A percentile compares a stretch with the other conserved stretches of the same genome.
These are phyloP conservation scores for Colletotrichum salicis DNA, from an alignment of 2,329 filamentous ascomycete species.

Conservation along the genomic window DNA sequence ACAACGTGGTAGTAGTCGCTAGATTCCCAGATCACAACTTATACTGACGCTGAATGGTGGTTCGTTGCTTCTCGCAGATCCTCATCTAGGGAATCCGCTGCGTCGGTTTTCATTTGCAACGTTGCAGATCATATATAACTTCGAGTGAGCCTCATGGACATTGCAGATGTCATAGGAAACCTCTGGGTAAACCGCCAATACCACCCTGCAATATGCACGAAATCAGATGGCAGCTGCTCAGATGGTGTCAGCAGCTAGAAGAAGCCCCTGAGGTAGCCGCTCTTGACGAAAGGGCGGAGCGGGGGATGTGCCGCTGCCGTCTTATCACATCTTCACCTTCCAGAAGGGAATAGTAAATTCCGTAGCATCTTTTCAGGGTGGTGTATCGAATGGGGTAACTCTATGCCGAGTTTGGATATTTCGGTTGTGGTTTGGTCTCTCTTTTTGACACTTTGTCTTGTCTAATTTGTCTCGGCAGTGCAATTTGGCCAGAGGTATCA, in stretches of 20 bases:
- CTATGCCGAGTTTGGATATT: neutral
- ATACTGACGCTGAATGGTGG: neutral
- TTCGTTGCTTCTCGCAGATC: too few species aligned
- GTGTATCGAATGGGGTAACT: neutral
- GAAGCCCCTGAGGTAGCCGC: neutral
- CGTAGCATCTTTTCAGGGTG: neutral
- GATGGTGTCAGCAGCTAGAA: neutral
- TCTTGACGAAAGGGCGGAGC: neutral
- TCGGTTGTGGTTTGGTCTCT: neutral
- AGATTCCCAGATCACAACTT: neutral
- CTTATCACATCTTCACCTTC: conserved; percentile 4
- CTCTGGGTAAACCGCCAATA: neutral
- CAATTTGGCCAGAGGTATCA: neutral
- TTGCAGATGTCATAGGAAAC: neutral
- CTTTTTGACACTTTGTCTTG: neutral
- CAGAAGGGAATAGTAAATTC: neutral
- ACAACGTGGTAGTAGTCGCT: neutral
- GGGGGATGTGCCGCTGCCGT: conserved; percentile 13
- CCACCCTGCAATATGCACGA: conserved; percentile 24
- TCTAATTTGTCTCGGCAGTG: too few species aligned
- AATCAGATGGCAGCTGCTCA: conserved; percentile 27
- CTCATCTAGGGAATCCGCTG: neutral
- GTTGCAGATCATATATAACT: conserved; percentile 16
- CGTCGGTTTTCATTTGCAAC: conserved; percentile 7
- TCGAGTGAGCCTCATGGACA: conserved; percentile 15